phyloP scores from a whole-genome alignment of 768 basidiomycete genomes.

The Termitomyces heimii region DNA sequence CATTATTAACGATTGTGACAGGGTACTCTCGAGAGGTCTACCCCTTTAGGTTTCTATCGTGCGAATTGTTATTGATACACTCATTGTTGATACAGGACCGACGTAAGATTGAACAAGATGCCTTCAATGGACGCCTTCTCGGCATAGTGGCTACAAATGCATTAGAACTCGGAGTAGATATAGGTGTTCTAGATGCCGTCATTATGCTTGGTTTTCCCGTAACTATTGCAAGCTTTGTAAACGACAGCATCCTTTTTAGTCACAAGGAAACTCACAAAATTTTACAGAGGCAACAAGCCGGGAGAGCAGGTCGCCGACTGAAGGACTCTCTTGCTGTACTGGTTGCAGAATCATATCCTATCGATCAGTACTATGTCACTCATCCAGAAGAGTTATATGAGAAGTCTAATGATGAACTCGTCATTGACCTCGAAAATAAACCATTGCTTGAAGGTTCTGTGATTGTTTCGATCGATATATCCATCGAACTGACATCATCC shows the following conservation, averaged over 20 bases:
- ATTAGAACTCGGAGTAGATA: constrained; percentile 88
- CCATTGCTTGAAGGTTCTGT: constrained; percentile 59
- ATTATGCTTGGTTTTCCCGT: constrained; percentile 85
- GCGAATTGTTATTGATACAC: background rate
- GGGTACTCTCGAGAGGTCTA: constrained; percentile 70
- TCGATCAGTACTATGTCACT: constrained; percentile 70
- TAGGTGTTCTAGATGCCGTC: constrained; percentile 83
- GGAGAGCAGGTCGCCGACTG: constrained; percentile 77
- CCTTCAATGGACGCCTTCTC: constrained; percentile 77
- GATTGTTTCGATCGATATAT: background rate
- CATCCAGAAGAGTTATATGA: constrained; percentile 70
- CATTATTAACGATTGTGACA: constrained; percentile 17
- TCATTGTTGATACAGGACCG: constrained; percentile 50
- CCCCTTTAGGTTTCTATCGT: background rate
- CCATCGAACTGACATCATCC: background rate
- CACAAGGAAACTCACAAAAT: background rate
- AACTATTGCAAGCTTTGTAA: constrained; percentile 74
- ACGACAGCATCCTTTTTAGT: constrained; percentile 13
- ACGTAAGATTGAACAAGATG: constrained; percentile 77
- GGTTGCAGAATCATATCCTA: constrained; percentile 60
- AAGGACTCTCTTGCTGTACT: constrained; percentile 75
- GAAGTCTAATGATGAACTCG: constrained; percentile 51
- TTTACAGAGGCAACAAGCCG: constrained; percentile 78
- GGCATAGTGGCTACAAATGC: constrained; percentile 90
- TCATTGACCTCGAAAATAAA: constrained; percentile 68